These are phyloP conservation scores for Candida dajiaensis DNA, from an alignment of 805 yeast genomes.

Conservation along the genomic window DNA sequence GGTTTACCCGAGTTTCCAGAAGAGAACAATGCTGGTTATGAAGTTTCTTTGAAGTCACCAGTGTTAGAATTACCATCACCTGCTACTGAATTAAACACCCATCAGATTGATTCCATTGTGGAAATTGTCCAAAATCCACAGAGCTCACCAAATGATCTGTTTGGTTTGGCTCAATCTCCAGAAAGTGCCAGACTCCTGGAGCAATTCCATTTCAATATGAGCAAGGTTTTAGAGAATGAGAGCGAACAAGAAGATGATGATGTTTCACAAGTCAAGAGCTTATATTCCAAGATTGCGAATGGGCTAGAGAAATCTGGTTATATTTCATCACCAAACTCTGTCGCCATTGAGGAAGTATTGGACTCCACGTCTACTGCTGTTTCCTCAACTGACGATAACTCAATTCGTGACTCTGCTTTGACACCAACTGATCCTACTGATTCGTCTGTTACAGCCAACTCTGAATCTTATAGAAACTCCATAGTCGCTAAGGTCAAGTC, in stretches of 20 bases:
- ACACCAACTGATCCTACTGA: background rate
- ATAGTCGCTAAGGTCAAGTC: conserved; percentile 8
- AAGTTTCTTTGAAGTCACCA: background rate
- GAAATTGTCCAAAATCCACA: background rate
- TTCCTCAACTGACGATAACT: background rate
- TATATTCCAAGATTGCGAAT: background rate
- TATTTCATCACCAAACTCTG: background rate
- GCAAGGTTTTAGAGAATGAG: background rate
- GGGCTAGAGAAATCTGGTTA: background rate
- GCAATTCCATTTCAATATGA: background rate
- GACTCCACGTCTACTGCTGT: background rate
- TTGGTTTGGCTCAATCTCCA: background rate
- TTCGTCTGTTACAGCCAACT: background rate
- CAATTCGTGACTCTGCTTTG: background rate
- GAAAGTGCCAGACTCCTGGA: background rate
- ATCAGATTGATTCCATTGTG: background rate
- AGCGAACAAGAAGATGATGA: background rate
- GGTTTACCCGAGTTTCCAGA: conserved; percentile 8
- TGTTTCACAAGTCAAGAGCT: background rate
- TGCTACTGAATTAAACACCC: background rate
- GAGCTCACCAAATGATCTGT: background rate
- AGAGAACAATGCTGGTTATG: background rate
- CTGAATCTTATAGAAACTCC: background rate
- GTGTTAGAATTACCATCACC: background rate
- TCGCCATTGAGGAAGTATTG: background rate